Conservation (phyloP, 1,284 basidiomycete genomes). For the Blastosporella zonata region DNA sequence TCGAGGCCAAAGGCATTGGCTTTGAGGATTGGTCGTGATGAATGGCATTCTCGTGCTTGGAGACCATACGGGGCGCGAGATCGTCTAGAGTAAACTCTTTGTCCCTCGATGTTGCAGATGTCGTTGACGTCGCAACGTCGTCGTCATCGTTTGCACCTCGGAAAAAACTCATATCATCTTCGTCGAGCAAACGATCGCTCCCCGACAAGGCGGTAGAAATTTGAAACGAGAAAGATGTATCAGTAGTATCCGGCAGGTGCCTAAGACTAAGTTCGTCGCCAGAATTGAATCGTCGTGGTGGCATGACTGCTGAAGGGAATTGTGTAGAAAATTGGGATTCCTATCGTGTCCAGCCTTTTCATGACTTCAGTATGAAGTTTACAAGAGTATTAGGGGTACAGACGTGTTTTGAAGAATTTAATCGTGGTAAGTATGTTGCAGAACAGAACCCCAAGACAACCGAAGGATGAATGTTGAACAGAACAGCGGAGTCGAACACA, state of each 20-base stretch:
- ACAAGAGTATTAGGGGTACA: background rate
- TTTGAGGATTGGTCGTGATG: background rate
- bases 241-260: slow-evolving; percentile 46
- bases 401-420: too few relatives aligned
- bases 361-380: background rate
- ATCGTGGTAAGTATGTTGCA: too few relatives aligned
- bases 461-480: background rate
- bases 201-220: slow-evolving; percentile 35
- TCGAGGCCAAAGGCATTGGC: slow-evolving; percentile 2
- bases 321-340: background rate
- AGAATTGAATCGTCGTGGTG: slow-evolving; percentile 12
- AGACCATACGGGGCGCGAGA: slow-evolving; percentile 33
- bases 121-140: slow-evolving; percentile 26
- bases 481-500: background rate
- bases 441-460: too few relatives aligned
- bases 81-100: slow-evolving; percentile 33
- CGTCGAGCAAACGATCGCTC: slow-evolving; percentile 39
- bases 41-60: background rate
- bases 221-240: slow-evolving; percentile 49
- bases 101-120: slow-evolving; percentile 25
- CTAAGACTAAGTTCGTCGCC: slow-evolving; percentile 41
- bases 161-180: slow-evolving; percentile 41
- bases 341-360: background rate
- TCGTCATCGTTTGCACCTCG: slow-evolving; percentile 32
- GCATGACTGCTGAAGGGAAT: slow-evolving; percentile 7